A percentile compares a stretch with the other conserved stretches of the same genome.
phyloP scores from a whole-genome alignment of 2,329 filamentous ascomycete species.

The Fusarium phyllophilum region DNA sequence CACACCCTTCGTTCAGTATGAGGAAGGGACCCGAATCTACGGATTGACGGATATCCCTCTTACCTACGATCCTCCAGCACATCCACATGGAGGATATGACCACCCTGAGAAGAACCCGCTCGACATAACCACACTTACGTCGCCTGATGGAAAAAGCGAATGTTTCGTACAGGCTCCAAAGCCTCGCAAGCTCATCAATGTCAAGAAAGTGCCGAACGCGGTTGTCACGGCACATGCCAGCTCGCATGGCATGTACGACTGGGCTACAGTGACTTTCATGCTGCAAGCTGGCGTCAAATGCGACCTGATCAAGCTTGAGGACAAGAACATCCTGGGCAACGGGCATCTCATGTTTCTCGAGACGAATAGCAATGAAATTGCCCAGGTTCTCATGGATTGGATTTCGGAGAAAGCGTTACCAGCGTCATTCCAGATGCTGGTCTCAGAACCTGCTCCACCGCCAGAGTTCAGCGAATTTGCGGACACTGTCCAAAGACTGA shows the following conservation, averaged over 20 bases:
- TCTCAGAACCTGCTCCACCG: neutral
- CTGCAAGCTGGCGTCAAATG: slow-evolving; percentile 60
- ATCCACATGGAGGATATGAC: slow-evolving; percentile 17
- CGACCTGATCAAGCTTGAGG: slow-evolving; percentile 56
- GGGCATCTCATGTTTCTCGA: slow-evolving; percentile 66
- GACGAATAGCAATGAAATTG: slow-evolving; percentile 59
- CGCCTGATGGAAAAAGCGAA: slow-evolving; percentile 24
- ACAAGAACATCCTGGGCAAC: slow-evolving; percentile 61
- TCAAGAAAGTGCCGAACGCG: slow-evolving; percentile 59
- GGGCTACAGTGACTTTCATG: slow-evolving; percentile 63
- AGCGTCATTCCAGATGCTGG: neutral
- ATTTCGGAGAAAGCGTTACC: slow-evolving; percentile 37
- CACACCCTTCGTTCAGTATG: slow-evolving; percentile 37
- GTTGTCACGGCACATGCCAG: slow-evolving; percentile 64
- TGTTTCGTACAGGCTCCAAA: slow-evolving; percentile 36
- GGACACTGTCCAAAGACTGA: neutral
- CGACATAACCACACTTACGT: slow-evolving; percentile 15
- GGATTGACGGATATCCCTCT: slow-evolving; percentile 56
- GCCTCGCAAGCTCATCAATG: slow-evolving; percentile 56
- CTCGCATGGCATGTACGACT: slow-evolving; percentile 65
- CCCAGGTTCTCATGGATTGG: slow-evolving; percentile 52
- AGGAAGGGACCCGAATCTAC: slow-evolving; percentile 48
- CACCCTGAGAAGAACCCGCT: slow-evolving; percentile 15
- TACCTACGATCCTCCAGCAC: slow-evolving; percentile 53
- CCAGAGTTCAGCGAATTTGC: neutral